phyloP scores from a whole-genome alignment of 2,329 filamentous ascomycete genomes.

The Xylaria digitata region DNA sequence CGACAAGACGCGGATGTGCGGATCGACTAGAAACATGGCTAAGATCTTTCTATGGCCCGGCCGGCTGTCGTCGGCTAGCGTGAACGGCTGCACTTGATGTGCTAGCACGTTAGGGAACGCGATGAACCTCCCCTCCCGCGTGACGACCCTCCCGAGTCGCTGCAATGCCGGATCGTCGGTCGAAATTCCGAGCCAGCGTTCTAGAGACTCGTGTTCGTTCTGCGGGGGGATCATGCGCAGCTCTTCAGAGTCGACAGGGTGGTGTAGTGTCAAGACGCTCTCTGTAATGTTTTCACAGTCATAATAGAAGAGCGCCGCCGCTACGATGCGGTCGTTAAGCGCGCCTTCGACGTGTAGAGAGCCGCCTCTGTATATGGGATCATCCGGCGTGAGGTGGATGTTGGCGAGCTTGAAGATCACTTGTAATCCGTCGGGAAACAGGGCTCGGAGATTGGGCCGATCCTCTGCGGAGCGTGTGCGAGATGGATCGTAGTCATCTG shows the following conservation, averaged over 20 bases:
- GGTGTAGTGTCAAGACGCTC: conserved; percentile 62
- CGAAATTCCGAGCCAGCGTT: conserved; percentile 52
- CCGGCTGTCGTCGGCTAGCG: conserved; percentile 59
- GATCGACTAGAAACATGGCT: conserved; percentile 70
- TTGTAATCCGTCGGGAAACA: conserved; percentile 59
- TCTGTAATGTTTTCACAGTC: conserved; percentile 69
- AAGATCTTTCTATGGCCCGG: conserved; percentile 68
- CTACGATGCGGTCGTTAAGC: conserved; percentile 72
- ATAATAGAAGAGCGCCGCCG: conserved; percentile 72
- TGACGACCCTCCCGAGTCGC: conserved; percentile 60
- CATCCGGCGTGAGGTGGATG: conserved; percentile 69
- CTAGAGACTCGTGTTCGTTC: conserved; percentile 51
- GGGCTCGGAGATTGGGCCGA: conserved; percentile 42
- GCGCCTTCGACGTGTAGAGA: conserved; percentile 67
- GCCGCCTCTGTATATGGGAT: conserved; percentile 64
- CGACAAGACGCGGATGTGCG: conserved; percentile 61
- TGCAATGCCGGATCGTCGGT: conserved; percentile 54
- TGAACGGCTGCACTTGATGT: conserved; percentile 63
- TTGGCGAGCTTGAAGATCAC: conserved; percentile 73
- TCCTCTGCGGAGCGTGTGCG: conserved; percentile 13
- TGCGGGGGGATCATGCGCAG: conserved; percentile 46
- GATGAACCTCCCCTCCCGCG: conserved; percentile 60
- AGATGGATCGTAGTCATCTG: conserved; percentile 34
- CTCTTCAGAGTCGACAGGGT: conserved; percentile 51
- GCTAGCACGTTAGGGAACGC: conserved; percentile 67